Conservation (phyloP, 2,329 filamentous ascomycete species). For the Colletotrichum phormii region DNA sequence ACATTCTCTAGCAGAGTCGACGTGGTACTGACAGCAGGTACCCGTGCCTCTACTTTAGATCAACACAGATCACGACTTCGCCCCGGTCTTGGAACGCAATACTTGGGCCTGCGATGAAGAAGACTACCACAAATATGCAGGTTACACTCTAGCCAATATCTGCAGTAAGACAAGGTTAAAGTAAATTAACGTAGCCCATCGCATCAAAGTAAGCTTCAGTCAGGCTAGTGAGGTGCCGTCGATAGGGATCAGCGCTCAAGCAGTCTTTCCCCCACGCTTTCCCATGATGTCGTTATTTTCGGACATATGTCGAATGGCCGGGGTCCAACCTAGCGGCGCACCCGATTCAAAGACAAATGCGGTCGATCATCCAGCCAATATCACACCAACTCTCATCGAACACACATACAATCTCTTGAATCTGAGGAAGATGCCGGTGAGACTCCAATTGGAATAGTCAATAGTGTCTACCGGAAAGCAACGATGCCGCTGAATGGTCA, state of each 20-base stretch:
- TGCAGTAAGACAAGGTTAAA: neutral
- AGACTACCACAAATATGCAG: too few species aligned
- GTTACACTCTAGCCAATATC: neutral
- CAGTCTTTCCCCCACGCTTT: conserved; percentile 21
- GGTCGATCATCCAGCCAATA: neutral
- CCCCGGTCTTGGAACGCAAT: neutral
- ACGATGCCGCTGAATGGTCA: conserved; percentile 2
- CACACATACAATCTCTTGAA: neutral
- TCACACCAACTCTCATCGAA: neutral
- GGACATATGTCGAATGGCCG: conserved; percentile 33
- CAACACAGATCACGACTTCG: neutral
- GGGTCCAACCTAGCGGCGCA: neutral
- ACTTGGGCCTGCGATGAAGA: neutral
- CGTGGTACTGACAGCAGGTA: too few species aligned
- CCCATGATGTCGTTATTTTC: conserved; percentile 33
- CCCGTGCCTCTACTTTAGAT: neutral
- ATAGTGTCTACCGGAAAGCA: neutral
- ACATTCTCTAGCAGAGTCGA: neutral
- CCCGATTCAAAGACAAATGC: conserved; percentile 4
- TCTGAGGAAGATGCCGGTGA: neutral
- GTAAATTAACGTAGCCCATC: neutral
- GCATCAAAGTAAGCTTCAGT: conserved; percentile 15
- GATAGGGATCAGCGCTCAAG: conserved; percentile 2
- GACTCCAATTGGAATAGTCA: neutral
- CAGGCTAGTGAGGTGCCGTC: neutral